Evolutionary conservation across 2,329 filamentous ascomycete species (phyloP).

Genomic region (Claviceps arundinis): DNA sequence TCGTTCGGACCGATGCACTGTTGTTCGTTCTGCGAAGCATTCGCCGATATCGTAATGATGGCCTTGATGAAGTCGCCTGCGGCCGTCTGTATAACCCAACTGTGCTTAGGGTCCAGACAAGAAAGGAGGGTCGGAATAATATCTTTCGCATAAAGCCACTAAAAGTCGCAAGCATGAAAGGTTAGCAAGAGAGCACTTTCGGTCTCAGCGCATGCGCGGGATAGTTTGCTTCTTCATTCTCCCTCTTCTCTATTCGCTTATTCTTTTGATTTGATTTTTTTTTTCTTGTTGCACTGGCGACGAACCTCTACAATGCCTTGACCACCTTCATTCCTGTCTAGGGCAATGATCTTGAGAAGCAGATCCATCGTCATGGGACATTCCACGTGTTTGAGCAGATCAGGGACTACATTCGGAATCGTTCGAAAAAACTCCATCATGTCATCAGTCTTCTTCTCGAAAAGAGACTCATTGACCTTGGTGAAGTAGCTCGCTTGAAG

Average conservation of each 20-base stretch:
- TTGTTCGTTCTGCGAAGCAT: conserved; percentile 94
- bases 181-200: neutral
- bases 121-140: conserved; percentile 78
- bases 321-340: conserved; percentile 84
- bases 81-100: conserved; percentile 85
- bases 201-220: neutral
- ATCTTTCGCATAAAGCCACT: conserved; percentile 88
- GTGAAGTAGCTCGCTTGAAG: conserved; percentile 96
- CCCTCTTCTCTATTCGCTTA: too few relatives aligned
- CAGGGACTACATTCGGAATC: conserved; percentile 65
- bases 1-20: conserved; percentile 98
- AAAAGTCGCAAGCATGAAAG: conserved; percentile 4
- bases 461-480: conserved; percentile 93
- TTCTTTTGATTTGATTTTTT: neutral
- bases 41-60: conserved; percentile 97
- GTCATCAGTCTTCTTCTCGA: conserved; percentile 95
- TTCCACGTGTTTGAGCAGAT: conserved; percentile 87
- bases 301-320: conserved; percentile 86
- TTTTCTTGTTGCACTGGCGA: conserved; percentile 4
- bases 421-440: conserved; percentile 87
- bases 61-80: conserved; percentile 97
- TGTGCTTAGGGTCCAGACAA: conserved; percentile 74
- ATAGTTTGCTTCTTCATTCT: neutral
- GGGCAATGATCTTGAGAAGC: conserved; percentile 86
- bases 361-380: conserved; percentile 98